Evolutionary conservation across 192 early-diverging fungal species (phyloP).

Genomic region (Coemansia sp.): DNA sequence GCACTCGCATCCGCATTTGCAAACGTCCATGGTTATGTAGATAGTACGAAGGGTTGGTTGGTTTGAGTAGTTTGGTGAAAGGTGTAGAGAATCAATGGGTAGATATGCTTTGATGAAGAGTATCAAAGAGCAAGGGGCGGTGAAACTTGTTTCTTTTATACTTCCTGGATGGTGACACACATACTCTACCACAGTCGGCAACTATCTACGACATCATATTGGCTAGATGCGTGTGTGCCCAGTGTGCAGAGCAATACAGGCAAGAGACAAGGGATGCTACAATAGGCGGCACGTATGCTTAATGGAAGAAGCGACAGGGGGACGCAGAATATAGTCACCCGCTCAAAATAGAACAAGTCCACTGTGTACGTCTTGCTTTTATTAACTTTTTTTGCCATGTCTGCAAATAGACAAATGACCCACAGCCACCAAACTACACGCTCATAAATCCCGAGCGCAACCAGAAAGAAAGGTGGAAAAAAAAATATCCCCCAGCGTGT

Average conservation of each 20-base stretch:
- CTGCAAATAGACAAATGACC: slow-evolving; percentile 11
- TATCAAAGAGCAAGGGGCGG: background rate
- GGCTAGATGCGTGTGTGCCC: background rate
- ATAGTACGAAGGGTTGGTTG: background rate
- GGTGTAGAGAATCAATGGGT: background rate
- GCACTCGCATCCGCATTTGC: background rate
- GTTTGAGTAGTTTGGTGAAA: background rate
- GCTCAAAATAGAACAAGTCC: slow-evolving; percentile 6
- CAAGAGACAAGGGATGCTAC: background rate
- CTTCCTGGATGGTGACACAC: background rate
- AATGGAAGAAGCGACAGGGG: background rate
- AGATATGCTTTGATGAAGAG: background rate
- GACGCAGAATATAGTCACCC: slow-evolving; percentile 2
- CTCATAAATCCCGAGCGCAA: background rate
- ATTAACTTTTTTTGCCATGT: background rate
- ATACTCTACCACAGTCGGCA: background rate
- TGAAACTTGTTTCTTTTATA: background rate
- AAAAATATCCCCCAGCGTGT: background rate
- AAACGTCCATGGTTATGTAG: slow-evolving; percentile 1
- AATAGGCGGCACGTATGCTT: background rate
- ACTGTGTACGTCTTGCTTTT: slow-evolving; percentile 5
- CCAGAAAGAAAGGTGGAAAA: background rate
- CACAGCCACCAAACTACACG: background rate
- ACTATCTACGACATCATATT: background rate
- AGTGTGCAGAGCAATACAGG: background rate